Conservation (phyloP, 116 monocot genomes). For the Trichopus zeylanicus region DNA sequence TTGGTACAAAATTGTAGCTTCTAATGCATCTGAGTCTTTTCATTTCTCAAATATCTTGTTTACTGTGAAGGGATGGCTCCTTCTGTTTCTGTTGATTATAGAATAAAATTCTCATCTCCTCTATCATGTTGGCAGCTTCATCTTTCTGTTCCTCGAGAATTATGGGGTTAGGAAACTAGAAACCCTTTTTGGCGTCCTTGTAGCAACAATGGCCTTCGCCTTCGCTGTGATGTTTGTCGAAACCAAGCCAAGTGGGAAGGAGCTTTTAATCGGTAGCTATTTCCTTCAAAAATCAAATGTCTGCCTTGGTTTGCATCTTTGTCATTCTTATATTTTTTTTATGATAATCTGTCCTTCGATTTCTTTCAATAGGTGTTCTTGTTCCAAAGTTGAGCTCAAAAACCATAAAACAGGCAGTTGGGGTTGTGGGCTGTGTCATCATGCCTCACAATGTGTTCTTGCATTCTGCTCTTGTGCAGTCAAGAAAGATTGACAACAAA, state of each 20-base stretch:
- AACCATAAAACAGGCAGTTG: slow-evolving; percentile 34
- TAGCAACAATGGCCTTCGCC: slow-evolving; percentile 45
- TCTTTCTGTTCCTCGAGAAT: slow-evolving; percentile 52
- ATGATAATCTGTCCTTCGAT: background rate
- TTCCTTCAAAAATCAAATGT: background rate
- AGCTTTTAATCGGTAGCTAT: slow-evolving; percentile 37
- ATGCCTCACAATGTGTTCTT: slow-evolving; percentile 48
- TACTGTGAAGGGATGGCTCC: too few relatives aligned
- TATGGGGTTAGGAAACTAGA: slow-evolving; percentile 59
- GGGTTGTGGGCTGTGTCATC: slow-evolving; percentile 34
- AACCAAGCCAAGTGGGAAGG: slow-evolving; percentile 44
- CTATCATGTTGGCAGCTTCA: slow-evolving; percentile 26
- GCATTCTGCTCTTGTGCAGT: slow-evolving; percentile 44
- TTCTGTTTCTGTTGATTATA: background rate
- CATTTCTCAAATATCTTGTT: too few relatives aligned
- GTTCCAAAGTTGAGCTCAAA: slow-evolving; percentile 35
- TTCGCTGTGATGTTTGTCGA: slow-evolving; percentile 58
- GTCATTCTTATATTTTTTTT: background rate
- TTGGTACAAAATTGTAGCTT: too few relatives aligned
- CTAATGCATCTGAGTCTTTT: too few relatives aligned
- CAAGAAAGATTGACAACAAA: slow-evolving; percentile 26
- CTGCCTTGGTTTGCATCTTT: background rate
- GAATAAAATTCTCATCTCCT: background rate
- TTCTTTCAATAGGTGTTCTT: slow-evolving; percentile 17
- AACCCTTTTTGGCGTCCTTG: slow-evolving; percentile 38